These are phyloP conservation scores for Hyaloperonospora arabidopsidis DNA, from an alignment of 352 stramenopile species.

Conservation along the genomic window DNA sequence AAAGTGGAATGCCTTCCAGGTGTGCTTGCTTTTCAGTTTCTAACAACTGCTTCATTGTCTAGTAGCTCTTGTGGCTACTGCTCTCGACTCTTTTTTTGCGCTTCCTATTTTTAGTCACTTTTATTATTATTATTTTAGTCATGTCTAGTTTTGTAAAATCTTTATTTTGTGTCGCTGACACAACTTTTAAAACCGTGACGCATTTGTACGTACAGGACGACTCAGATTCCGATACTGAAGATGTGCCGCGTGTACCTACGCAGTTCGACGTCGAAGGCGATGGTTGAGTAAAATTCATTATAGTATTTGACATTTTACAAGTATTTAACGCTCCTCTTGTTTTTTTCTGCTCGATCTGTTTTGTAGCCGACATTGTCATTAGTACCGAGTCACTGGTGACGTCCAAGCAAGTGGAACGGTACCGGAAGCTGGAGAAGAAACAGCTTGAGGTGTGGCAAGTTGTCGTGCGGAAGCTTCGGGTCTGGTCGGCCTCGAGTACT, in stretches of 20 bases:
- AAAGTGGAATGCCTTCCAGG: constrained; percentile 85
- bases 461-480: constrained; percentile 77
- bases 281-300: too few relatives aligned
- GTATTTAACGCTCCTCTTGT: too few relatives aligned
- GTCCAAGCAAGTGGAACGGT: constrained; percentile 54
- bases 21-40: constrained; percentile 10
- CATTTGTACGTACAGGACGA: constrained; percentile 30
- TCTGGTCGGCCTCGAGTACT: constrained; percentile 73
- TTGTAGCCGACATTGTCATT: constrained; percentile 65
- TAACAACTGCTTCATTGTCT: not conserved
- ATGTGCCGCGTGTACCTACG: constrained; percentile 55
- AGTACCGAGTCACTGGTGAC: constrained; percentile 65
- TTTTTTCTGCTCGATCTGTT: too few relatives aligned
- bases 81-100: too few relatives aligned
- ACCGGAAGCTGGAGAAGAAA: constrained; percentile 64
- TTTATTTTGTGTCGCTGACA: too few relatives aligned
- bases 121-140: too few relatives aligned
- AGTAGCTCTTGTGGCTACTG: not conserved
- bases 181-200: not conserved
- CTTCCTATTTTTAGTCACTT: too few relatives aligned
- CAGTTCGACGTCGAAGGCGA: constrained; percentile 79
- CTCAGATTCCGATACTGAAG: constrained; percentile 52
- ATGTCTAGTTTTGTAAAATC: too few relatives aligned
- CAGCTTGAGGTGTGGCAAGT: constrained; percentile 84
- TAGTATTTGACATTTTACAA: too few relatives aligned